phyloP scores from a whole-genome alignment of 2,329 filamentous ascomycete genomes.

The Rhynchosporium agropyri region DNA sequence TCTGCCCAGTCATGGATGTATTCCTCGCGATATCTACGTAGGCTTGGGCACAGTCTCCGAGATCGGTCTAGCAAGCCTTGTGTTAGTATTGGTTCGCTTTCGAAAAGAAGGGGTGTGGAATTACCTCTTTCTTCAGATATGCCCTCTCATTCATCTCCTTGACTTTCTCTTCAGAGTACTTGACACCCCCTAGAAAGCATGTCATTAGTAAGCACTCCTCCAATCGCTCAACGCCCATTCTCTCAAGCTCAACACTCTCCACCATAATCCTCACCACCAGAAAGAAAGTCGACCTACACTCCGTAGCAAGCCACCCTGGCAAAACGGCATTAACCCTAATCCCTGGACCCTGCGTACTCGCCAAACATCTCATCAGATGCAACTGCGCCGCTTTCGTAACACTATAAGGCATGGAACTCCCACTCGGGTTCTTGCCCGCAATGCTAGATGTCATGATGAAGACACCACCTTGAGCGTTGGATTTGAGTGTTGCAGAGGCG shows the following conservation, averaged over 20 bases:
- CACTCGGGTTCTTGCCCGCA: slow-evolving; percentile 48
- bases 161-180: slow-evolving; percentile 56
- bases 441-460: slow-evolving; percentile 66
- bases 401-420: slow-evolving; percentile 42
- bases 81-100: background rate
- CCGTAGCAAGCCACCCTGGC: slow-evolving; percentile 66
- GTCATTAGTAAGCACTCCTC: background rate
- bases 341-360: slow-evolving; percentile 62
- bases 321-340: slow-evolving; percentile 66
- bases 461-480: slow-evolving; percentile 63
- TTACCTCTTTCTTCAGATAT: slow-evolving; percentile 57
- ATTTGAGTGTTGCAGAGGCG: slow-evolving; percentile 60
- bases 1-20: slow-evolving; percentile 42
- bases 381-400: slow-evolving; percentile 52
- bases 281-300: slow-evolving; percentile 52
- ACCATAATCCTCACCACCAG: too few species aligned
- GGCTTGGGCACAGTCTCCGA: slow-evolving; percentile 58
- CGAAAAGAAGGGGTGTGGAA: background rate
- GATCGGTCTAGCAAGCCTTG: slow-evolving; percentile 44
- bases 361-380: slow-evolving; percentile 67
- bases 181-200: slow-evolving; percentile 46
- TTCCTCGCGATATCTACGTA: slow-evolving; percentile 58
- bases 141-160: slow-evolving; percentile 52
- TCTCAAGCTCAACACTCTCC: too few species aligned
- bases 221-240: background rate